These are phyloP conservation scores for Botrytis sinoallii DNA, from an alignment of 2,329 filamentous ascomycete genomes.

Conservation along the genomic window DNA sequence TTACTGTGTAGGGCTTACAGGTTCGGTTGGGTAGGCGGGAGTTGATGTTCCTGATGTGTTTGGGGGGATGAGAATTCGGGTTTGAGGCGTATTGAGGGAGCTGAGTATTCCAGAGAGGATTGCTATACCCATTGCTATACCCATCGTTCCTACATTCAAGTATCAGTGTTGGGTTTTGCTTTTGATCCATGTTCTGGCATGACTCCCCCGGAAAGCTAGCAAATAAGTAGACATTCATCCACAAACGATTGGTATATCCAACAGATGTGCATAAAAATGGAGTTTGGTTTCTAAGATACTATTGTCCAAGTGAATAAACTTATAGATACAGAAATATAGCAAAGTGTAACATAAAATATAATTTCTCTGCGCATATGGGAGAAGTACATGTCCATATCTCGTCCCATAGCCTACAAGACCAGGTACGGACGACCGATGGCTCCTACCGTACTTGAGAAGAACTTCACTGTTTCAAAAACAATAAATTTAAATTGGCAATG, in stretches of 20 bases:
- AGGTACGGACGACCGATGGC: background rate
- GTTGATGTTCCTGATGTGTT: conserved; percentile 45
- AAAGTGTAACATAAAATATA: background rate
- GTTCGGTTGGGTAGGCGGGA: conserved; percentile 42
- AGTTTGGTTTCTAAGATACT: background rate
- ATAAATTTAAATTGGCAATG: background rate
- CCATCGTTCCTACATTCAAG: conserved; percentile 67
- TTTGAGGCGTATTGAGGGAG: conserved; percentile 53
- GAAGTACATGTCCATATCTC: background rate
- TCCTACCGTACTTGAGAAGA: background rate
- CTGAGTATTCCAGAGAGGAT: conserved; percentile 78
- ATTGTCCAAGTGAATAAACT: no score
- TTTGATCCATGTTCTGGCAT: background rate
- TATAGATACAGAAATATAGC: background rate
- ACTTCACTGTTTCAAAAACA: background rate
- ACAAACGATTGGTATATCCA: background rate
- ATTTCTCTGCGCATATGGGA: background rate
- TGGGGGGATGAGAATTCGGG: conserved; percentile 43
- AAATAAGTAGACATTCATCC: background rate
- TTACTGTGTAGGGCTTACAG: conserved; percentile 77
- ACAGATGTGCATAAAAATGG: background rate
- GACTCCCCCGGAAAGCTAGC: background rate
- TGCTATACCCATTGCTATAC: conserved; percentile 82
- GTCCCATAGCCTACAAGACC: background rate
- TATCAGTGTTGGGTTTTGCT: background rate